A percentile compares a stretch with the other conserved stretches of the same genome.
phyloP scores from a whole-genome alignment of 1,284 basidiomycete species.

The Ustilago tritici region DNA sequence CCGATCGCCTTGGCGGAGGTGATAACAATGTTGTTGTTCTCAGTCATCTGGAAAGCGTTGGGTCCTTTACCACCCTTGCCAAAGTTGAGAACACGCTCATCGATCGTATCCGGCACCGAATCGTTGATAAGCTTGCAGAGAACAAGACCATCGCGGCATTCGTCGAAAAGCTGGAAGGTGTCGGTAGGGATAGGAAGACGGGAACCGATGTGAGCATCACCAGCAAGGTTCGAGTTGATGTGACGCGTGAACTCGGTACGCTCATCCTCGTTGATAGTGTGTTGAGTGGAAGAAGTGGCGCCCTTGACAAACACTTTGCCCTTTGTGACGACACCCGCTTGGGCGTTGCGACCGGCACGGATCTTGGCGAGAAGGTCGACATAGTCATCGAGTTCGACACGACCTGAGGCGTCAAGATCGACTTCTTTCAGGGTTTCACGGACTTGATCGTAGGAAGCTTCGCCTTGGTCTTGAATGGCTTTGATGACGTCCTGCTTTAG shows the following conservation, averaged over 20 bases:
- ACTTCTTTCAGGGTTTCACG: constrained; percentile 89
- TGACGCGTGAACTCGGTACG: constrained; percentile 95
- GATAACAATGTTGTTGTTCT: constrained; percentile 99
- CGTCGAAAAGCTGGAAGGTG: constrained; percentile 99
- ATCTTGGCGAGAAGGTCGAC: constrained; percentile 92
- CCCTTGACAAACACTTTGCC: constrained; percentile 96
- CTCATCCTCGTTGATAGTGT: constrained; percentile 99
- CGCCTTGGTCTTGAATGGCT: constrained; percentile 60
- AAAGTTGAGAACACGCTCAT: constrained; percentile 92
- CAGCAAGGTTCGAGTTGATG: constrained; percentile 91
- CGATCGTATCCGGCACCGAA: constrained; percentile 98
- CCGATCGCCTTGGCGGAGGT: constrained; percentile 97
- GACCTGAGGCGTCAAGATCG: constrained; percentile 91
- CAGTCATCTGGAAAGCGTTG: constrained; percentile 98
- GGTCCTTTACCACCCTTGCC: constrained; percentile 71
- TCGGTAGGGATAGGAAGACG: constrained; percentile 94
- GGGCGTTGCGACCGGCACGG: constrained; percentile 71
- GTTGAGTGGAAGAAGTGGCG: constrained; percentile 93
- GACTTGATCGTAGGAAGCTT: constrained; percentile 65
- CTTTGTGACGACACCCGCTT: constrained; percentile 71
- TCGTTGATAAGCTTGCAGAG: constrained; percentile 99
- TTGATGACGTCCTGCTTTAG: constrained; percentile 66
- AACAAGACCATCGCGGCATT: constrained; percentile 91
- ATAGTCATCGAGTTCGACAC: constrained; percentile 97
- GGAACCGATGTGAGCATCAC: constrained; percentile 84